These are phyloP conservation scores for Penicillium taxi DNA, from an alignment of 495 filamentous ascomycete species.

Conservation along the genomic window DNA sequence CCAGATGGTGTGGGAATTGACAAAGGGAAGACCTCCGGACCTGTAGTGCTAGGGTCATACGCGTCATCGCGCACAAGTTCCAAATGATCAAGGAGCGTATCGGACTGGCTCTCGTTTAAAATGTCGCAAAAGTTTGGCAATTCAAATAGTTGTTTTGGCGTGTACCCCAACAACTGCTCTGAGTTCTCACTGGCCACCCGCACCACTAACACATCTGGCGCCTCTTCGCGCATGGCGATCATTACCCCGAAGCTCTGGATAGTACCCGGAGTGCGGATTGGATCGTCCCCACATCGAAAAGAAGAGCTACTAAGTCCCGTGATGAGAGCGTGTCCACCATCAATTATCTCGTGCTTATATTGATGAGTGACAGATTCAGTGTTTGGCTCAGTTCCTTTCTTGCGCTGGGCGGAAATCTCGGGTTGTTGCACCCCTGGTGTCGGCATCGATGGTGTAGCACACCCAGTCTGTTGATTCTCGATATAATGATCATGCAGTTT, in stretches of 20 bases:
- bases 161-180: background rate
- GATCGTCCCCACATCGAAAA: constrained; percentile 5
- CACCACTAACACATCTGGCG: constrained; percentile 1
- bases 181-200: constrained; percentile 5
- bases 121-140: constrained; percentile 1
- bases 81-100: constrained; percentile 1
- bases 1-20: background rate
- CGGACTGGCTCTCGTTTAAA: background rate
- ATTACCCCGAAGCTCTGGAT: constrained; percentile 6
- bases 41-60: constrained; percentile 1
- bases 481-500: too few species aligned
- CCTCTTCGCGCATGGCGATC: constrained; percentile 3
- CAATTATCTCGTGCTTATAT: too few species aligned
- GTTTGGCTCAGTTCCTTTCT: too few species aligned
- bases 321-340: too few species aligned
- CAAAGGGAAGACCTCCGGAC: constrained; percentile 2
- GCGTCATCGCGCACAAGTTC: constrained; percentile 2
- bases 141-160: constrained; percentile 1
- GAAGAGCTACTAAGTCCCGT: too few species aligned
- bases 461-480: too few species aligned
- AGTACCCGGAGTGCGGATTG: constrained; percentile 3
- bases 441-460: too few species aligned
- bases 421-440: too few species aligned
- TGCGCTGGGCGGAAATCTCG: too few species aligned
- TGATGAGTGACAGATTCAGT: too few species aligned